These are phyloP conservation scores for Phytophthora agathidicida DNA, from an alignment of 352 stramenopile genomes.

Conservation along the genomic window DNA sequence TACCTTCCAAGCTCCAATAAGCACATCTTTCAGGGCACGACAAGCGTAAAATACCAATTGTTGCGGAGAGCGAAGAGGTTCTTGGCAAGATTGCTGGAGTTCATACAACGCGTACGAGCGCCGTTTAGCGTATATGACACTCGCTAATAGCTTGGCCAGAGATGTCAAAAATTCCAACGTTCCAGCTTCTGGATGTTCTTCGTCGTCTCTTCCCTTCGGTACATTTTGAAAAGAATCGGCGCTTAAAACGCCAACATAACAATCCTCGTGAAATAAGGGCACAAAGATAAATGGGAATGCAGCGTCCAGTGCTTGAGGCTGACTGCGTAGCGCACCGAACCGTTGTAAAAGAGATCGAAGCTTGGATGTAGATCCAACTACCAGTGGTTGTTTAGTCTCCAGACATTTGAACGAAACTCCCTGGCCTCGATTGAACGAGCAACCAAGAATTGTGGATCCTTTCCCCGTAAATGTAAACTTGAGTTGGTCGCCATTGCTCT, in stretches of 20 bases:
- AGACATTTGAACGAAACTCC: slow-evolving; percentile 66
- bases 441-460: slow-evolving; percentile 37
- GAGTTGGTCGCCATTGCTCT: slow-evolving; percentile 47
- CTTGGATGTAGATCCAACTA: slow-evolving; percentile 47
- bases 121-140: slow-evolving; percentile 68
- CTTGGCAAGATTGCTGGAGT: slow-evolving; percentile 37
- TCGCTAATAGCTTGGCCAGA: slow-evolving; percentile 47
- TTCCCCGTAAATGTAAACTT: slow-evolving; percentile 57
- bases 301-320: slow-evolving; percentile 7
- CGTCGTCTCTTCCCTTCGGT: slow-evolving; percentile 59
- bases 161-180: slow-evolving; percentile 57
- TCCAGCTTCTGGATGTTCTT: slow-evolving; percentile 67
- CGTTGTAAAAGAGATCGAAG: slow-evolving; percentile 37
- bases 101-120: slow-evolving; percentile 55
- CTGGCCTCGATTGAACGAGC: slow-evolving; percentile 46
- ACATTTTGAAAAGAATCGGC: slow-evolving; percentile 63
- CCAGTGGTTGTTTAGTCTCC: slow-evolving; percentile 41
- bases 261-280: slow-evolving; percentile 73
- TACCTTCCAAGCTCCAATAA: slow-evolving; percentile 65
- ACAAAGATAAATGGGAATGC: slow-evolving; percentile 67
- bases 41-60: slow-evolving; percentile 59
- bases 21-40: slow-evolving; percentile 43
- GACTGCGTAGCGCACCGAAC: slow-evolving; percentile 7
- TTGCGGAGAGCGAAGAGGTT: slow-evolving; percentile 59
- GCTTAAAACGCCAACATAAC: slow-evolving; percentile 60